These are phyloP conservation scores for Xylaria sp. DNA, from an alignment of 2,329 filamentous ascomycete species.

Conservation along the genomic window DNA sequence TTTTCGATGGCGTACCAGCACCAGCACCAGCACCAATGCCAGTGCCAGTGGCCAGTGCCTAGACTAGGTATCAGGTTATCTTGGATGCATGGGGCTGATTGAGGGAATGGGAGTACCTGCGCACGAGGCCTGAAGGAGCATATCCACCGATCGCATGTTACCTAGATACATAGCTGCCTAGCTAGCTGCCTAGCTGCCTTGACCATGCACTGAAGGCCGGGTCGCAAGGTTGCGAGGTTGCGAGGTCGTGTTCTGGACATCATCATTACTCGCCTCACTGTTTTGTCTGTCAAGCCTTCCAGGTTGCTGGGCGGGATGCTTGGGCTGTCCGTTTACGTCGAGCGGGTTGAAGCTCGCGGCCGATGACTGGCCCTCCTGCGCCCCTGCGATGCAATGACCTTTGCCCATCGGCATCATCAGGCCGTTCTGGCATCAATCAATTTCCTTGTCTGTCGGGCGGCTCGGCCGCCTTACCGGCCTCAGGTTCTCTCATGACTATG, in stretches of 20 bases:
- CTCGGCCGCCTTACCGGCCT: constrained; percentile 24
- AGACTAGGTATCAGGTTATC: background rate
- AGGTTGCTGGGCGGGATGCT: background rate
- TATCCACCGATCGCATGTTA: constrained; percentile 13
- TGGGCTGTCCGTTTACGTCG: background rate
- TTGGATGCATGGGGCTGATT: constrained; percentile 27
- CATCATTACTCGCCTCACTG: constrained; percentile 9
- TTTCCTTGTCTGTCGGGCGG: constrained; percentile 1
- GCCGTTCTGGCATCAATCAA: constrained; percentile 2
- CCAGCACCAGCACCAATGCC: no score
- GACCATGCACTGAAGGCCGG: constrained; percentile 17
- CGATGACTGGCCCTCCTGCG: background rate
- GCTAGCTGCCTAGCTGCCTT: constrained; percentile 1
- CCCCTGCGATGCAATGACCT: background rate
- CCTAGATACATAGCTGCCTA: background rate
- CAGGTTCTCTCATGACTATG: constrained; percentile 17
- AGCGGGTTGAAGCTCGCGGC: background rate
- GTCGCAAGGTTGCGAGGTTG: no score
- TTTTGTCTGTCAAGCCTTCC: constrained; percentile 7
- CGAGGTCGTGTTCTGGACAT: no score
- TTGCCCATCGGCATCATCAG: constrained; percentile 4
- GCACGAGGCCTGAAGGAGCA: constrained; percentile 12
- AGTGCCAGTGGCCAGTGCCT: no score
- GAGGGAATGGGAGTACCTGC: constrained; percentile 2
- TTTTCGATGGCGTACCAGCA: background rate